Evolutionary conservation across 768 basidiomycete genomes (phyloP), one percentile per base, ranked within the genome.

Genomic region (Vishniacozyma victoriae): DNA sequence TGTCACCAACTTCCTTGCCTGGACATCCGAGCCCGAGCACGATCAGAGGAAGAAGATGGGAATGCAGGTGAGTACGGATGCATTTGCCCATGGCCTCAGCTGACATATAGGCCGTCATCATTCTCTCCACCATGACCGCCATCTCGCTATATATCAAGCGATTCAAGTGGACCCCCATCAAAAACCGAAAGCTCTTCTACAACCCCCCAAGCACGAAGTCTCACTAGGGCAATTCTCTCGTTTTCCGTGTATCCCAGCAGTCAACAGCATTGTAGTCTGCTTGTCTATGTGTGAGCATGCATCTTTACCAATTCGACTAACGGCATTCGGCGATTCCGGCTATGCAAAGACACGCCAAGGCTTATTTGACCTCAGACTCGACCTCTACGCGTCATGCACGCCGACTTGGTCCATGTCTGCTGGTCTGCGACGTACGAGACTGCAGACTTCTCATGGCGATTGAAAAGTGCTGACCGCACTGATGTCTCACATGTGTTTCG

Each of bases 41-140:
- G 95, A 99, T 68, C 86, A 92, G 71, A 80, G 95, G 72, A 97
- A 99, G 79, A 91, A 89, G 80, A 84, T 84, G 69, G 93, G 95
- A 58, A 77, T 97, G 73, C 92, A 96, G 76, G 68, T 64, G 48
- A 44, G 64, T 46, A n/a, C n/a, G n/a, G n/a, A n/a, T n/a, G n/a
- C n/a, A n/a, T n/a, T n/a, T n/a, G n/a, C n/a, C n/a, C n/a, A n/a
- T n/a, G n/a, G n/a, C n/a, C n/a, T n/a, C 18, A 9, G 13, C 35
- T n/a, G 6, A 16, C 45, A 19, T 46, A 16, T 26, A 72, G 64
- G 92, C 90, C 18, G 82, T 92, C 61, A 91, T 96, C 70, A 78
- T 97, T 70, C 86, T 97, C 76, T 87, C 91, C 35, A 74, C 83
- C 12, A 76, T 96, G 70, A 85, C 83, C 44, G 82, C 81, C 15